phyloP scores from a whole-genome alignment of 2,329 filamentous ascomycete species.

The Fusarium sp. region DNA sequence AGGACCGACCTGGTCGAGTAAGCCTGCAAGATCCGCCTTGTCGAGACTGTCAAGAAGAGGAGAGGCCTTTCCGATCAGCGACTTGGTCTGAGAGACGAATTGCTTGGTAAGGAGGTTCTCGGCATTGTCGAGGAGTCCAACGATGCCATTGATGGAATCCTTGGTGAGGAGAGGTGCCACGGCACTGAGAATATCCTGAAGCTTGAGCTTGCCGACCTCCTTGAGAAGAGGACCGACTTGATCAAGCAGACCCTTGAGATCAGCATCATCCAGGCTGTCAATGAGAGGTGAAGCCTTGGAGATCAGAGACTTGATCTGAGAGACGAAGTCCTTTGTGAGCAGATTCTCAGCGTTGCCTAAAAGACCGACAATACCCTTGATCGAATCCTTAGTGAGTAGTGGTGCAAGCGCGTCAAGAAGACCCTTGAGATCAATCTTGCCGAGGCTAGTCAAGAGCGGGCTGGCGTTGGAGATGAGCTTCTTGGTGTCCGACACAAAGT shows the following conservation, averaged over 20 bases:
- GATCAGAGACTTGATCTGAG: constrained; percentile 42
- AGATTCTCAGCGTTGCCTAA: constrained; percentile 50
- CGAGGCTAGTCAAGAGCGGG: constrained; percentile 49
- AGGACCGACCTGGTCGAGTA: constrained; percentile 51
- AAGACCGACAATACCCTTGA: constrained; percentile 50
- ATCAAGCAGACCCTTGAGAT: constrained; percentile 48
- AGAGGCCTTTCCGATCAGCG: constrained; percentile 43
- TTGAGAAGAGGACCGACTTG: constrained; percentile 52
- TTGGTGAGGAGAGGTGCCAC: constrained; percentile 48
- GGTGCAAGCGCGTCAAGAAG: constrained; percentile 42
- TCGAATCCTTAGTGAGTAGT: constrained; percentile 47
- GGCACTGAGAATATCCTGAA: constrained; percentile 45
- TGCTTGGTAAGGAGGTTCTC: constrained; percentile 45
- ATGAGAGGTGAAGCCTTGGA: constrained; percentile 49
- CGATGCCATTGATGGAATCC: constrained; percentile 48
- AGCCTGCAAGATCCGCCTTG: constrained; percentile 49
- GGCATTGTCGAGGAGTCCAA: constrained; percentile 51
- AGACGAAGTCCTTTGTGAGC: constrained; percentile 45
- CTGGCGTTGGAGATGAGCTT: constrained; percentile 43
- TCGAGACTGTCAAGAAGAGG: constrained; percentile 51
- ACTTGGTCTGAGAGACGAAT: constrained; percentile 45
- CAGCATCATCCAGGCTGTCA: constrained; percentile 49
- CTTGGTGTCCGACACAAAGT: constrained; percentile 39
- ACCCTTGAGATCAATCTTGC: constrained; percentile 50
- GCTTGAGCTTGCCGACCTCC: constrained; percentile 49